Evolutionary conservation across 352 stramenopile species (phyloP).

Genomic region (Plasmopara muralis): DNA sequence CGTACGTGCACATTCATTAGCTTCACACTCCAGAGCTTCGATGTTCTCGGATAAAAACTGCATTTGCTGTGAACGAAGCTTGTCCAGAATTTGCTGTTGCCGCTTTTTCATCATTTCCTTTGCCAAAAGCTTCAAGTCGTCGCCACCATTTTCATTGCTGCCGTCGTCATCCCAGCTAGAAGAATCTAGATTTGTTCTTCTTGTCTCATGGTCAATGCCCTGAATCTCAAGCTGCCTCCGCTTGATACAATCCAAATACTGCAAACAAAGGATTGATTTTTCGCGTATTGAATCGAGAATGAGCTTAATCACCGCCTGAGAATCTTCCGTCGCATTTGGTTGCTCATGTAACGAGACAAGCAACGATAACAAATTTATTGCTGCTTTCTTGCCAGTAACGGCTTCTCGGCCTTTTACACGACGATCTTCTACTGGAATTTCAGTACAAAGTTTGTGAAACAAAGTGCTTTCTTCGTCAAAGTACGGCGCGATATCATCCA

Average conservation of each 20-base stretch:
- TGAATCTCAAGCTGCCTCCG: constrained; percentile 8
- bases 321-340: constrained; percentile 23
- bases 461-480: constrained; percentile 31
- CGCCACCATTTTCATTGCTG: constrained; percentile 1
- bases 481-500: constrained; percentile 26
- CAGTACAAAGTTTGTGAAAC: constrained; percentile 34
- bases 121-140: constrained; percentile 25
- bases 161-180: constrained; percentile 1
- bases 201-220: not conserved
- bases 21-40: constrained; percentile 16
- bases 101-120: constrained; percentile 57
- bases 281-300: constrained; percentile 18
- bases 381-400: not conserved
- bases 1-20: constrained; percentile 5
- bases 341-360: constrained; percentile 16
- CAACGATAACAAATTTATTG: constrained; percentile 24
- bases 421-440: constrained; percentile 17
- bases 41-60: constrained; percentile 57
- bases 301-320: constrained; percentile 14
- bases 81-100: constrained; percentile 65
- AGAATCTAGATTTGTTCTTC: not conserved
- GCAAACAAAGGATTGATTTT: constrained; percentile 22
- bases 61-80: constrained; percentile 67
- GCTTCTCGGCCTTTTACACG: constrained; percentile 1
- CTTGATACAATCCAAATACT: constrained; percentile 20